Evolutionary conservation across 495 filamentous ascomycete genomes (phyloP).

Genomic region (Trichoderma erinaceum): DNA sequence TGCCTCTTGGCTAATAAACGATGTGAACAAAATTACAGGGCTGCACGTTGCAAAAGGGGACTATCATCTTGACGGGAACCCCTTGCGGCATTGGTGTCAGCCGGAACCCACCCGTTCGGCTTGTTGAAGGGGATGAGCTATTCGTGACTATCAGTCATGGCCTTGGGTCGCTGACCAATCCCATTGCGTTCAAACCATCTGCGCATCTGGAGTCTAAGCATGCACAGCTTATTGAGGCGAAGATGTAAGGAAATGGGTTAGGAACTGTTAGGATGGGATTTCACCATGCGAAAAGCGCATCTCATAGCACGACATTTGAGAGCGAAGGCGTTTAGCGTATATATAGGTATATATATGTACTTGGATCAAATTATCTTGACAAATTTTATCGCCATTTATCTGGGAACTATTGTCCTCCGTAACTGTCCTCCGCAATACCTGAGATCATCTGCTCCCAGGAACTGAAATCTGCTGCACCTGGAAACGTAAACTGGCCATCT

Average conservation of each 20-base stretch:
- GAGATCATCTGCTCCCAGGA: constrained; percentile 7
- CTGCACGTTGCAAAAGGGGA: background rate
- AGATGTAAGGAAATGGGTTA: background rate
- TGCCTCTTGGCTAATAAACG: background rate
- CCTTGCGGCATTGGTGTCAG: constrained; percentile 1
- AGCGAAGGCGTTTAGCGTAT: background rate
- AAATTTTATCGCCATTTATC: too few species aligned
- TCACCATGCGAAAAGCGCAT: background rate
- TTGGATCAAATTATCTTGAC: background rate
- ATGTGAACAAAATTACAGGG: background rate
- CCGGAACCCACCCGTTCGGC: background rate
- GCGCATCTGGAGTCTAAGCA: background rate
- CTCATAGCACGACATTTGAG: background rate
- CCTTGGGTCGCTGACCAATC: background rate
- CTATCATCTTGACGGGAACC: constrained; percentile 1
- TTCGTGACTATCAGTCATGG: constrained; percentile 5
- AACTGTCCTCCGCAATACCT: constrained; percentile 5
- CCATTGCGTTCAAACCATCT: background rate
- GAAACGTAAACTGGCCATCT: constrained; percentile 6
- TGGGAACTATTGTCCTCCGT: background rate
- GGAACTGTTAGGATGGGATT: background rate
- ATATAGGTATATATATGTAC: background rate
- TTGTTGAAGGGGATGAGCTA: background rate
- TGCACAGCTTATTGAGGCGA: background rate
- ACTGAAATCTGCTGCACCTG: constrained; percentile 2